Evolutionary conservation across 179 eudicot genomes (phyloP).

Genomic region (Camellia oleifera): DNA sequence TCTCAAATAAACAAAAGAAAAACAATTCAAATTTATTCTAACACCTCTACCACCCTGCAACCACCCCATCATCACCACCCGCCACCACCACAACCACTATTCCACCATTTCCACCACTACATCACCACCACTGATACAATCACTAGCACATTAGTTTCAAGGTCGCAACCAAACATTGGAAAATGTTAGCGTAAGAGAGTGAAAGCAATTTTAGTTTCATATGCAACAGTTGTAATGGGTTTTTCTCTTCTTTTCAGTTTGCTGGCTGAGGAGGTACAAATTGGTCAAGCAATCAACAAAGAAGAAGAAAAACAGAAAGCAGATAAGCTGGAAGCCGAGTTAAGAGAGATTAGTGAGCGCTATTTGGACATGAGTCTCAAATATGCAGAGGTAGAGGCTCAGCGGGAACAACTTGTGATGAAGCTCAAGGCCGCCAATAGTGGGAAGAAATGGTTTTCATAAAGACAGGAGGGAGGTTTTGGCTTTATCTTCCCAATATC

Average conservation of each 20-base stretch:
- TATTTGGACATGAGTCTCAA: constrained; percentile 67
- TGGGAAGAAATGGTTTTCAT: constrained; percentile 56
- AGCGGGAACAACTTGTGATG: constrained; percentile 69
- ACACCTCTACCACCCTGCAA: too few relatives aligned
- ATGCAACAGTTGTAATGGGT: too few relatives aligned
- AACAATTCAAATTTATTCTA: too few relatives aligned
- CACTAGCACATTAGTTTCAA: too few relatives aligned
- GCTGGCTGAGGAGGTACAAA: constrained; percentile 36
- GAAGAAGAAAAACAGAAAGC: constrained; percentile 13
- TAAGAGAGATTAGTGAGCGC: constrained; percentile 58
- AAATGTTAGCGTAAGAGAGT: too few relatives aligned
- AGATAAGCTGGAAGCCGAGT: constrained; percentile 38
- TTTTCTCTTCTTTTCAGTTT: constrained; percentile 24
- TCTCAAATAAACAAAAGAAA: too few relatives aligned
- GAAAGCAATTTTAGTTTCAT: too few relatives aligned
- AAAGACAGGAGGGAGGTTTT: background rate
- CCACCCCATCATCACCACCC: too few relatives aligned
- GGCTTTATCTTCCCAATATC: background rate
- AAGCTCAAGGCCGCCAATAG: constrained; percentile 47
- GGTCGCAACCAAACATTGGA: too few relatives aligned
- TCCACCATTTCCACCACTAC: too few relatives aligned
- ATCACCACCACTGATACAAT: too few relatives aligned
- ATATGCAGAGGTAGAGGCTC: constrained; percentile 75
- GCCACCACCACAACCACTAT: too few relatives aligned
- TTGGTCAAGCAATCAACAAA: constrained; percentile 7